Conservation (phyloP, 140 eudicot genomes). For the Bidens hawaiensis region DNA sequence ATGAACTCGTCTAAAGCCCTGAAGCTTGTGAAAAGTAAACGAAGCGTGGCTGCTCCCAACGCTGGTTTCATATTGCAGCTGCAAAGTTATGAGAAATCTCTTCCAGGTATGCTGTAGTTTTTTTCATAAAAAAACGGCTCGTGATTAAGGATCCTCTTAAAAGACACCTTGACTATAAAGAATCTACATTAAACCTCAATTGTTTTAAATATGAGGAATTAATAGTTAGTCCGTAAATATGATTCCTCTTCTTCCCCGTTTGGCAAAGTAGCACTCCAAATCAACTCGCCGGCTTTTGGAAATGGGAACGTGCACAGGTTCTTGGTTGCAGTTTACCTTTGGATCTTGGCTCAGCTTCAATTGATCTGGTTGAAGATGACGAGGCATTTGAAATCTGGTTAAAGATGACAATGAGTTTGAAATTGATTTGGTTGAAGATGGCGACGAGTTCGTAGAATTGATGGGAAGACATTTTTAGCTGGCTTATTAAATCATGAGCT, state of each 20-base stretch:
- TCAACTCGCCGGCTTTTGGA: background rate
- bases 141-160: background rate
- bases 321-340: background rate
- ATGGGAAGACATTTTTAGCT: no score
- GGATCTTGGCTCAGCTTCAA: background rate
- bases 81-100: conserved; percentile 48
- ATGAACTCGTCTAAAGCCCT: conserved; percentile 62
- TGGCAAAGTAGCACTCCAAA: background rate
- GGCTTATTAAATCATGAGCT: no score
- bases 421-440: no score
- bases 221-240: background rate
- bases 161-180: background rate
- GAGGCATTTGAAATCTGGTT: no score
- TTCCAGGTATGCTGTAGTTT: conserved; percentile 41
- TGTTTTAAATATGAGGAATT: background rate
- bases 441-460: no score
- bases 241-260: background rate
- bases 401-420: no score
- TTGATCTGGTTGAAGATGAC: background rate
- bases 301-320: background rate
- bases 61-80: conserved; percentile 72
- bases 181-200: background rate
- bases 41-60: conserved; percentile 70
- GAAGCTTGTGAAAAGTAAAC: conserved; percentile 58
- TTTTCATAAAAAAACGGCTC: background rate